phyloP scores from a whole-genome alignment of 169 alveolate genomes.

The Besnoitia besnoiti region DNA sequence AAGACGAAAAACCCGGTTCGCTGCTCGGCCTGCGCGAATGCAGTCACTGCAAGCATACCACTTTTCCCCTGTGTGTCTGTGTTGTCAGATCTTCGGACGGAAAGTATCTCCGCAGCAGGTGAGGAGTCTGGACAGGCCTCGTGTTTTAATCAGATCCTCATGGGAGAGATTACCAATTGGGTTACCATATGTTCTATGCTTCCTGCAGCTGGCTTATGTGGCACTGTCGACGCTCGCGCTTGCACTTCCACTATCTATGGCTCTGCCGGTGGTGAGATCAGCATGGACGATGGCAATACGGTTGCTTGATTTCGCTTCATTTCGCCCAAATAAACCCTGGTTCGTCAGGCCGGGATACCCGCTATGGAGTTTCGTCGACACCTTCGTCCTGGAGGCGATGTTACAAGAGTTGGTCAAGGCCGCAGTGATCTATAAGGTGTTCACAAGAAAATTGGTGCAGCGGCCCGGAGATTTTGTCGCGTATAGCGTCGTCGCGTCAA shows the following conservation, averaged over 20 bases:
- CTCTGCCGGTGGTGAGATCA: slow-evolving; percentile 49
- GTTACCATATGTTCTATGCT: no score
- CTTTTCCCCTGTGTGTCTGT: neutral
- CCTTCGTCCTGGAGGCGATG: slow-evolving; percentile 21
- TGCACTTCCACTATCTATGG: neutral
- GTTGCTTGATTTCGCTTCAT: slow-evolving; percentile 41
- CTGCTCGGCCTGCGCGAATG: no score
- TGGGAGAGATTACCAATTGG: neutral
- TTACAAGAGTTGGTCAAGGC: slow-evolving; percentile 27
- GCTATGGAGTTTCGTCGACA: slow-evolving; percentile 49
- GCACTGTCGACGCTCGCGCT: slow-evolving; percentile 44
- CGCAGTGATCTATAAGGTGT: slow-evolving; percentile 16
- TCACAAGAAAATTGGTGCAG: neutral
- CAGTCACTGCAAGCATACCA: no score
- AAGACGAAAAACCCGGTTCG: no score
- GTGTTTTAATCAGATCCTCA: neutral
- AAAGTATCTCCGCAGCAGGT: neutral
- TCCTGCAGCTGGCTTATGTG: neutral
- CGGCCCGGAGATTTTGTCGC: slow-evolving; percentile 3
- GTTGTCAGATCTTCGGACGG: neutral
- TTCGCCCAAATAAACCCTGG: neutral
- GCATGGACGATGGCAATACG: slow-evolving; percentile 49
- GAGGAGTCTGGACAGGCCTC: neutral
- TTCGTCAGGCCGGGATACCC: slow-evolving; percentile 39
- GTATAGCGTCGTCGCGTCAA: slow-evolving; percentile 32